Percentiles rank a stretch among this genome's conserved stretches.
These are phyloP conservation scores for Lolium perenne DNA, from an alignment of 176 grass and related monocot species.

Conservation along the genomic window DNA sequence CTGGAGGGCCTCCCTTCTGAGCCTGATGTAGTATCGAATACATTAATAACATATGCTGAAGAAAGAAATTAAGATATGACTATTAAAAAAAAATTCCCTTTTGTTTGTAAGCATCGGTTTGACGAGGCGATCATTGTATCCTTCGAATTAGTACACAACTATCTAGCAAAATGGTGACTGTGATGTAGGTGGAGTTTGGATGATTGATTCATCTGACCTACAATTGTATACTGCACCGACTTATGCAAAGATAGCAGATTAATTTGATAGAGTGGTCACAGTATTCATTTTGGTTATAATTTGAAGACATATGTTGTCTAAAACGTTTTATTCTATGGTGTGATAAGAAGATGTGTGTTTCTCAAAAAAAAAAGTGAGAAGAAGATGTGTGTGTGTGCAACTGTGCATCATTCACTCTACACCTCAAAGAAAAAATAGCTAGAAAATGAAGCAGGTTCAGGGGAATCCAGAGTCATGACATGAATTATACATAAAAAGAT, in stretches of 20 bases:
- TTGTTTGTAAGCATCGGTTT: background rate
- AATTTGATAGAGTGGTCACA: background rate
- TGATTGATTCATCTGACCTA: constrained; percentile 5
- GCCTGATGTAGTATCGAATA: background rate
- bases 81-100: background rate
- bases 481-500: background rate
- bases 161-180: background rate
- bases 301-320: background rate
- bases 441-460: background rate
- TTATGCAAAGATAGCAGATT: background rate
- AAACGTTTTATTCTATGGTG: background rate
- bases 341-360: background rate
- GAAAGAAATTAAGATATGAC: background rate
- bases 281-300: background rate
- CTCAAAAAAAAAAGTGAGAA: too few relatives aligned
- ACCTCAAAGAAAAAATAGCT: background rate
- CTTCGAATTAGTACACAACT: background rate
- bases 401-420: background rate
- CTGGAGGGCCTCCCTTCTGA: background rate
- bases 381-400: too few relatives aligned
- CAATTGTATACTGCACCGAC: background rate
- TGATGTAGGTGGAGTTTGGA: background rate
- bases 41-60: background rate
- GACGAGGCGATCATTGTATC: background rate
- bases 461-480: background rate